Conservation (phyloP, 2,329 filamentous ascomycete species). For the Fusarium nygamai region DNA sequence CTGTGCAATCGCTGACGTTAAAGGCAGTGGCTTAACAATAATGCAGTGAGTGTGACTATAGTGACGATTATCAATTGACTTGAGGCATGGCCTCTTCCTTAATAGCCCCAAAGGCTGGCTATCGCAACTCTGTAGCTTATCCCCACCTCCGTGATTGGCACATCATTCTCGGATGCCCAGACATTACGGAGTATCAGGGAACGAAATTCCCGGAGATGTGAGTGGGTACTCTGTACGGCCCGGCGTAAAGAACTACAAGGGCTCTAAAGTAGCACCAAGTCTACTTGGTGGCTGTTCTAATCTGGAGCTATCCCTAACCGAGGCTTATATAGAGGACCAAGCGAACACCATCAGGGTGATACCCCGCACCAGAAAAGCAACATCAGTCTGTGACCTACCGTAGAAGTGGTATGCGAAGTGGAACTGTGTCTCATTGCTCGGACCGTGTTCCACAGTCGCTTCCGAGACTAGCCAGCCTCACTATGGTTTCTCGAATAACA, state of each 20-base stretch:
- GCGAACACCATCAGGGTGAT: no score
- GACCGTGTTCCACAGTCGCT: not conserved
- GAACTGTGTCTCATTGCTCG: not conserved
- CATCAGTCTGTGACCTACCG: not conserved
- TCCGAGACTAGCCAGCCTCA: fast-evolving
- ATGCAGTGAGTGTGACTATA: not conserved
- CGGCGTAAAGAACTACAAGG: not conserved
- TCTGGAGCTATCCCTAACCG: not conserved
- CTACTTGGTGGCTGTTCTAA: not conserved
- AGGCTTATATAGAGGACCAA: not conserved
- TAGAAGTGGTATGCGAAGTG: not conserved
- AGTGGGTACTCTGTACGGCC: not conserved
- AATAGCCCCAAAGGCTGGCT: not conserved
- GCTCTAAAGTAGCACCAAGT: not conserved
- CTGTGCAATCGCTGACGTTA: not conserved
- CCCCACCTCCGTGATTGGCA: not conserved
- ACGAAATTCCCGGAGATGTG: not conserved
- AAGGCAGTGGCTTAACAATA: not conserved
- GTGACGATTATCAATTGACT: not conserved
- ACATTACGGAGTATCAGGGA: no score
- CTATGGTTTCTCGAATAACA: not conserved
- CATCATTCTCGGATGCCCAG: not conserved
- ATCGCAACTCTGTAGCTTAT: not conserved
- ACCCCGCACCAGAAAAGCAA: not conserved
- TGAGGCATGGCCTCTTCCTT: not conserved